phyloP scores from a whole-genome alignment of 208 protist species.

The Crithidia thermophila region DNA sequence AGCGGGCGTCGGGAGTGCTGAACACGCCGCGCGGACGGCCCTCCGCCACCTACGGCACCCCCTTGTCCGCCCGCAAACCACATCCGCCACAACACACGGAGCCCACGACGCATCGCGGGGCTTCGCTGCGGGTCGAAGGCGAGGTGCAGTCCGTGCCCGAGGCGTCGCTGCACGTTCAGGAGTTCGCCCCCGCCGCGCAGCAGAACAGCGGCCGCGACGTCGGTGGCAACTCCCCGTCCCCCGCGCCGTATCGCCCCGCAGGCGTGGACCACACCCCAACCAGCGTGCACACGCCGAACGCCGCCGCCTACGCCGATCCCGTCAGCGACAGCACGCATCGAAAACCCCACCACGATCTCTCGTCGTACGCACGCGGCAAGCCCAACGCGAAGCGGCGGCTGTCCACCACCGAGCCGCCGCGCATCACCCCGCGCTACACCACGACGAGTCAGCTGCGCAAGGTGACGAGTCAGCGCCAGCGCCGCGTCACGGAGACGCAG shows the following conservation, averaged over 20 bases:
- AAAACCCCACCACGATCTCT: no score
- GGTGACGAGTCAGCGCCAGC: conserved; percentile 14
- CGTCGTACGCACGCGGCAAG: no score
- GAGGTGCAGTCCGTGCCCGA: neutral
- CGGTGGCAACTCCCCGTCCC: neutral
- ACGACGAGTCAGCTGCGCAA: conserved; percentile 21
- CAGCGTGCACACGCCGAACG: no score
- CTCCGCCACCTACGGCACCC: neutral
- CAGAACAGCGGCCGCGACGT: neutral
- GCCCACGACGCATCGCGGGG: neutral
- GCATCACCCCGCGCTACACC: conserved; percentile 8
- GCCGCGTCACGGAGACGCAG: conserved; percentile 12
- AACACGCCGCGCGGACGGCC: neutral
- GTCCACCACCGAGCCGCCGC: conserved; percentile 12
- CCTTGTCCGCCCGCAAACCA: neutral
- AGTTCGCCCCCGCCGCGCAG: neutral
- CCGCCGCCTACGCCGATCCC: neutral
- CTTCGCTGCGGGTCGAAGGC: conserved; percentile 1
- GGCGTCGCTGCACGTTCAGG: neutral
- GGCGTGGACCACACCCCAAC: no score
- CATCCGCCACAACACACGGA: no score
- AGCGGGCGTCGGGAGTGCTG: neutral
- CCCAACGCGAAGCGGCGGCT: neutral
- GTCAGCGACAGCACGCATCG: no score
- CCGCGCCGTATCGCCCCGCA: neutral